These are phyloP conservation scores for Penicillium expansum DNA, from an alignment of 2,329 filamentous ascomycete genomes.

Conservation along the genomic window DNA sequence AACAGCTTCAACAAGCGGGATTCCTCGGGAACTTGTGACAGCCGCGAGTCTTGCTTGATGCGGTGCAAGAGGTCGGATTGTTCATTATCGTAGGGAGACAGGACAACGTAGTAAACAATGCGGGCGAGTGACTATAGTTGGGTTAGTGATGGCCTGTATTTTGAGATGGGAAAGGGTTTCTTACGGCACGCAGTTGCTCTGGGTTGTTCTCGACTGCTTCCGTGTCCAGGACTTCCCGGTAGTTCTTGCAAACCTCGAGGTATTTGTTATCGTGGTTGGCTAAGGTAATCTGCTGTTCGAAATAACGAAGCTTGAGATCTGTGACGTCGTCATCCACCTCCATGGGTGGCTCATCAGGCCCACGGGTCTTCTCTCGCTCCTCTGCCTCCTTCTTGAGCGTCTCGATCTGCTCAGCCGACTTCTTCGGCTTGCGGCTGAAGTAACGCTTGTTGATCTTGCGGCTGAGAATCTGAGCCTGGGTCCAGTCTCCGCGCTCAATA, in stretches of 20 bases:
- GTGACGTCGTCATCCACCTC: slow-evolving; percentile 86
- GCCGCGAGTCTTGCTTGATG: slow-evolving; percentile 80
- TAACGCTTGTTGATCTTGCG: slow-evolving; percentile 97
- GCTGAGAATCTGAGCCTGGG: slow-evolving; percentile 86
- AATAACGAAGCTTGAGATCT: slow-evolving; percentile 91
- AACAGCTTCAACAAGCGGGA: slow-evolving; percentile 89
- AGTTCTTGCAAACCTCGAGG: slow-evolving; percentile 96
- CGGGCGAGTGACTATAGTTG: slow-evolving; percentile 72
- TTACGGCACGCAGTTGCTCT: slow-evolving; percentile 77
- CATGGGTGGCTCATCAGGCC: slow-evolving; percentile 71
- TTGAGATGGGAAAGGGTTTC: slow-evolving; percentile 31
- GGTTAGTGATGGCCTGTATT: slow-evolving; percentile 3
- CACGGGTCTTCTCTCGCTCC: slow-evolving; percentile 71
- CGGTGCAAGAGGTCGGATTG: slow-evolving; percentile 96
- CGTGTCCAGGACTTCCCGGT: slow-evolving; percentile 93
- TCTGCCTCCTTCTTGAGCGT: slow-evolving; percentile 84
- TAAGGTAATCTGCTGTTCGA: slow-evolving; percentile 93
- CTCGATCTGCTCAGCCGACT: slow-evolving; percentile 81
- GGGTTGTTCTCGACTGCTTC: slow-evolving; percentile 91
- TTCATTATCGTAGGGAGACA: slow-evolving; percentile 96
- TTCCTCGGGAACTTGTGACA: slow-evolving; percentile 72
- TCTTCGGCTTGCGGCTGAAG: slow-evolving; percentile 85
- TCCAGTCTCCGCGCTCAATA: slow-evolving; percentile 95
- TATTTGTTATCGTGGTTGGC: slow-evolving; percentile 98
- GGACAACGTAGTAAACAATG: slow-evolving; percentile 96